Percentiles rank a stretch among this genome's conserved stretches.
phyloP scores from a whole-genome alignment of 2,329 filamentous ascomycete genomes.

The Microsporum audouinii region DNA sequence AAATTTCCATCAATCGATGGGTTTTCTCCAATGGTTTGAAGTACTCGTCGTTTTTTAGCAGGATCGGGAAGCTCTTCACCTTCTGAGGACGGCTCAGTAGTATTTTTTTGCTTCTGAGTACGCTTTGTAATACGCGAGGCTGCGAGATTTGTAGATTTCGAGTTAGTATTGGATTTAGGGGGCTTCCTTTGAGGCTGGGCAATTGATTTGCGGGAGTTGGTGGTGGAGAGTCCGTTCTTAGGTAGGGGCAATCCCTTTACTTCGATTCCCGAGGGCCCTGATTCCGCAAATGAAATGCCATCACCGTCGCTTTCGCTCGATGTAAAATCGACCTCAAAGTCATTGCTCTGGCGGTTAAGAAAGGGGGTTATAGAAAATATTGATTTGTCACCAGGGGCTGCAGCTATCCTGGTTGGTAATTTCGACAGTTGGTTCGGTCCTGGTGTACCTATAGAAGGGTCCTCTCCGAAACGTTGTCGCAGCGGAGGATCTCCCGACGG shows the following conservation, averaged over 20 bases:
- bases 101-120: background rate
- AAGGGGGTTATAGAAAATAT: conserved; percentile 91
- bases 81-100: background rate
- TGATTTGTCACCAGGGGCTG: conserved; percentile 70
- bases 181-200: background rate
- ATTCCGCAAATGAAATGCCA: background rate
- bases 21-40: background rate
- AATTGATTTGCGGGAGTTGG: background rate
- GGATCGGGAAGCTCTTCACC: background rate
- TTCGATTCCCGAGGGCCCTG: background rate
- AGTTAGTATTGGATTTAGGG: background rate
- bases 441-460: conserved; percentile 36
- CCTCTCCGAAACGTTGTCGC: background rate
- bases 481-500: background rate
- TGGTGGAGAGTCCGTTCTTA: background rate
- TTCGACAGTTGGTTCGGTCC: conserved; percentile 41
- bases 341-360: conserved; percentile 60
- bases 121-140: background rate
- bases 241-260: background rate
- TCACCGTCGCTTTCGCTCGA: background rate
- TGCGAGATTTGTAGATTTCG: background rate
- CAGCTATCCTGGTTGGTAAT: conserved; percentile 47
- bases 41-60: background rate
- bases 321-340: background rate
- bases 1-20: background rate